These are phyloP conservation scores for Alternaria sp. DNA, from an alignment of 2,329 filamentous ascomycete species.

Conservation along the genomic window DNA sequence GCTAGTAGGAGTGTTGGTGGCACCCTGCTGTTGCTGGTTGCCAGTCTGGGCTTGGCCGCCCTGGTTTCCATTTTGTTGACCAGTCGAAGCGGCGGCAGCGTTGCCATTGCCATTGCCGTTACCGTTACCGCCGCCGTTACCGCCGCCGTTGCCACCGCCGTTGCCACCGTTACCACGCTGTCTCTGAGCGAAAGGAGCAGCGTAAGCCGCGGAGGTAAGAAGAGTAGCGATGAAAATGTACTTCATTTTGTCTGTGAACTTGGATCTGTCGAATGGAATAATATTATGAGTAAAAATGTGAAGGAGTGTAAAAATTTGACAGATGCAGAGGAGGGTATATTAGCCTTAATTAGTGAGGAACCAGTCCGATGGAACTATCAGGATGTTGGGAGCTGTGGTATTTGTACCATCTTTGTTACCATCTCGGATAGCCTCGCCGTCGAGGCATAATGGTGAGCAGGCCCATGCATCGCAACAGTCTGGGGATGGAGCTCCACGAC, in stretches of 20 bases:
- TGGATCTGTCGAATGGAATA: slow-evolving; percentile 30
- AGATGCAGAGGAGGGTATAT: slow-evolving; percentile 30
- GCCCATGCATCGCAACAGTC: slow-evolving; percentile 15
- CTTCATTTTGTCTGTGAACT: slow-evolving; percentile 44
- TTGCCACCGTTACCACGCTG: slow-evolving; percentile 16
- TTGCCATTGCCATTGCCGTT: slow-evolving; percentile 14
- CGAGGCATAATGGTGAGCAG: slow-evolving; percentile 20
- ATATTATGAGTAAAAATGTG: slow-evolving; percentile 19
- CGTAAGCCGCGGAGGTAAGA: slow-evolving; percentile 44
- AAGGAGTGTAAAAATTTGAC: slow-evolving; percentile 26
- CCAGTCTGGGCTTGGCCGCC: slow-evolving; percentile 14
- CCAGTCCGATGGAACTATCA: slow-evolving; percentile 38
- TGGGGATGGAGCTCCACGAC: slow-evolving; percentile 21
- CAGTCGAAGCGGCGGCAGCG: slow-evolving; percentile 16
- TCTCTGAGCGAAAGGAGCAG: slow-evolving; percentile 42
- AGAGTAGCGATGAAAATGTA: slow-evolving; percentile 49
- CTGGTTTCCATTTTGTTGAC: slow-evolving; percentile 18
- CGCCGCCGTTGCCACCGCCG: slow-evolving; percentile 6
- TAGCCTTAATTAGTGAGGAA: slow-evolving; percentile 42
- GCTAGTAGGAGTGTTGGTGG: slow-evolving; percentile 21
- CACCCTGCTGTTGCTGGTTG: slow-evolving; percentile 2
- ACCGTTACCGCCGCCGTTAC: slow-evolving; percentile 12
- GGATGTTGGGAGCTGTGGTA: slow-evolving; percentile 25
- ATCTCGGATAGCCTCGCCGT: not conserved
- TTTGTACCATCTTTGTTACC: slow-evolving; percentile 31